Evolutionary conservation across 371 early-diverging fungal genomes (phyloP).

Genomic region (Globomyces sp.): DNA sequence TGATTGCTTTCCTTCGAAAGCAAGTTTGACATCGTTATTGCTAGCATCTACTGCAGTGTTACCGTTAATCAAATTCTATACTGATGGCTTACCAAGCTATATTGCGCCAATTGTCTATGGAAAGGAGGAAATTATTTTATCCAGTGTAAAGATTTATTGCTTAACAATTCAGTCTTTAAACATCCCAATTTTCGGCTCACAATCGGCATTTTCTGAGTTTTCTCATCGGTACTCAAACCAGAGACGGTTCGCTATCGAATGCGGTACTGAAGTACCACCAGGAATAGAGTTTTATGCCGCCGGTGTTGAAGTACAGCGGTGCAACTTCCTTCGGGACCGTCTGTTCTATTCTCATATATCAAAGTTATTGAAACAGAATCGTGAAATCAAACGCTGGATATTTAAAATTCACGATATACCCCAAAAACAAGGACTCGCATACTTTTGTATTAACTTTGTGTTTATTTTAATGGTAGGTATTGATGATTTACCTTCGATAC

Average conservation of each 20-base stretch:
- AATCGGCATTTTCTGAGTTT: background rate
- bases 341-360: background rate
- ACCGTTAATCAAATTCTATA: background rate
- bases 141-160: background rate
- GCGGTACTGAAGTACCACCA: background rate
- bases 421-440: background rate
- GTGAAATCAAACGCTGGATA: background rate
- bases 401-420: constrained; percentile 13
- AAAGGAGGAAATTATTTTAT: background rate
- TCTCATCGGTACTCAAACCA: background rate
- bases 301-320: background rate
- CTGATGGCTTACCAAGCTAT: background rate
- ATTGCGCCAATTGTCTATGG: background rate
- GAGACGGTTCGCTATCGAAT: background rate
- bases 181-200: constrained; percentile 9
- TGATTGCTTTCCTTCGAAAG: background rate
- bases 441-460: background rate
- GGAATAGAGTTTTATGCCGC: background rate
- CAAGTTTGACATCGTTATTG: background rate
- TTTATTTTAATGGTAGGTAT: background rate
- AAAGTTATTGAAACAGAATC: background rate
- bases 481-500: no score
- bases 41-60: background rate
- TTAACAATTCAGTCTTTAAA: background rate
- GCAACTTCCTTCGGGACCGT: background rate